Evolutionary conservation across 2,329 filamentous ascomycete species (phyloP).

Genomic region (Cercospora sp.): DNA sequence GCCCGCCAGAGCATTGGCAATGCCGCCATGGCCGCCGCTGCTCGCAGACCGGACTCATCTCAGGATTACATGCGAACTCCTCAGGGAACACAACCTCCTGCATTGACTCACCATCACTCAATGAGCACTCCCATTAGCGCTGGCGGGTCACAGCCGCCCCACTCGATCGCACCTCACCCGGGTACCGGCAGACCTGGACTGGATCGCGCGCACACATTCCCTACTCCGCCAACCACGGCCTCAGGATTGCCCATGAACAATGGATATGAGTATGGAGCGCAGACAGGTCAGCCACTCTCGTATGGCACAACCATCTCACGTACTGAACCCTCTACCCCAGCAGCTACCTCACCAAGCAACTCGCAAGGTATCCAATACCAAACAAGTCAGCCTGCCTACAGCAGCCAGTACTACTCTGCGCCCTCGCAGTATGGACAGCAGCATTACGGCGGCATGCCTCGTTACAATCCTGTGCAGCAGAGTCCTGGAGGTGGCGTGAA

Average conservation of each 20-base stretch:
- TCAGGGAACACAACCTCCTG: conserved; percentile 61
- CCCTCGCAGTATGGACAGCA: conserved; percentile 58
- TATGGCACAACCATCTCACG: conserved; percentile 78
- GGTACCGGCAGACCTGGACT: conserved; percentile 65
- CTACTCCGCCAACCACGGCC: conserved; percentile 89
- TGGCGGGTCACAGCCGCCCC: conserved; percentile 65
- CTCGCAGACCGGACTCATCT: conserved; percentile 60
- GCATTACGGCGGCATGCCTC: conserved; percentile 66
- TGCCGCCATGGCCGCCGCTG: conserved; percentile 75
- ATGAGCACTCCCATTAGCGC: conserved; percentile 62
- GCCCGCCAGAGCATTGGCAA: conserved; percentile 62
- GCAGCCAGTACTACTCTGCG: conserved; percentile 74
- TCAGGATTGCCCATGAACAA: conserved; percentile 75
- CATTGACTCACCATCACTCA: conserved; percentile 69
- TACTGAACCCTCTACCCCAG: conserved; percentile 88
- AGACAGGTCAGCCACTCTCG: conserved; percentile 68
- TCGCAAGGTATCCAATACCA: conserved; percentile 82
- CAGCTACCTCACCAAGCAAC: conserved; percentile 74
- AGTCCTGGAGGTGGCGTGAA: conserved; percentile 68
- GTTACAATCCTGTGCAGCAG: conserved; percentile 59
- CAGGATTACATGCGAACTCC: conserved; percentile 60
- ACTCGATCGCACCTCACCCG: conserved; percentile 63
- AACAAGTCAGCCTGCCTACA: conserved; percentile 65
- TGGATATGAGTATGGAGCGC: conserved; percentile 75
- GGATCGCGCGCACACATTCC: conserved; percentile 88